These are phyloP conservation scores for Forsythia suspensa DNA, from an alignment of 257 asterid species.

Conservation along the genomic window DNA sequence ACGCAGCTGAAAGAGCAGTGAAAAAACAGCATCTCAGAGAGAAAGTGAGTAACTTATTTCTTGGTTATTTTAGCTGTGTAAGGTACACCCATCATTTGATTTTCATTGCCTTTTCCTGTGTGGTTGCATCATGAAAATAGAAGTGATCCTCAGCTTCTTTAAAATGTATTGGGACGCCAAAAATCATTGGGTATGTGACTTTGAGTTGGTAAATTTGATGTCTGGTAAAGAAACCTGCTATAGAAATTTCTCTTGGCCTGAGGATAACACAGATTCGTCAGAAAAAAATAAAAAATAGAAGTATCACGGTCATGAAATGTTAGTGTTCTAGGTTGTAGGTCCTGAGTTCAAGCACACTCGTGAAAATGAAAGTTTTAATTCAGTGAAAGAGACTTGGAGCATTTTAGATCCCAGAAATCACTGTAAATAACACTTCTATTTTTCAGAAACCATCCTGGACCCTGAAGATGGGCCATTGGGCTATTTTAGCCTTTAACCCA, in stretches of 20 bases:
- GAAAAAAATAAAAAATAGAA: background rate
- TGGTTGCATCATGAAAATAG: background rate
- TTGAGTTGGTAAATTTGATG: background rate
- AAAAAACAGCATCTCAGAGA: conserved; percentile 84
- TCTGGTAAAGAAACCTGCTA: background rate
- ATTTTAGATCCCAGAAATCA: background rate
- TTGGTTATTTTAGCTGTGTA: conserved; percentile 28
- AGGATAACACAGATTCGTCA: background rate
- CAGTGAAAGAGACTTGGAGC: background rate
- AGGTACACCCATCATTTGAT: background rate
- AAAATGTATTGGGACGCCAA: background rate
- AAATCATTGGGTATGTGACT: background rate
- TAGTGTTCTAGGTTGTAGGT: background rate
- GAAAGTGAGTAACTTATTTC: conserved; percentile 58
- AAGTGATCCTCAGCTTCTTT: background rate
- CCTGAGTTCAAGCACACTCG: too few species aligned
- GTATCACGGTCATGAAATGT: background rate
- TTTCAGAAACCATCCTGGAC: background rate
- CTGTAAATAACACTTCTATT: background rate
- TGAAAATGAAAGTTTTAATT: too few species aligned
- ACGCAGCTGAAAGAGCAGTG: conserved; percentile 91
- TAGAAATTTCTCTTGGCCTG: background rate
- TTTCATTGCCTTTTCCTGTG: background rate
- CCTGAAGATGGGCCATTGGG: background rate
- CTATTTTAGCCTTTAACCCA: background rate